Evolutionary conservation across 768 basidiomycete species (phyloP).

Genomic region (Leccinum obscurum): DNA sequence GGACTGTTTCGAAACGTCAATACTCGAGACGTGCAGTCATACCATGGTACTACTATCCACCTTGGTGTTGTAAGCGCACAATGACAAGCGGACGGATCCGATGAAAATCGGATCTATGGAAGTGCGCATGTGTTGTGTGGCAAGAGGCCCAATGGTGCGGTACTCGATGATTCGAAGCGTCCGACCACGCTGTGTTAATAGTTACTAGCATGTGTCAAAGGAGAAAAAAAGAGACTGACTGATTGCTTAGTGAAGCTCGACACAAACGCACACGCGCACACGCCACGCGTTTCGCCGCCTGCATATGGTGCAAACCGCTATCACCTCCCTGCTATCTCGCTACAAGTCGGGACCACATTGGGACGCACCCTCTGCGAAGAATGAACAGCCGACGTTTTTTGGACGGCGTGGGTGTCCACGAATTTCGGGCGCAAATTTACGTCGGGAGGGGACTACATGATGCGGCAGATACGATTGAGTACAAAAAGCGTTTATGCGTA

Average conservation of each 20-base stretch:
- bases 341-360: neutral
- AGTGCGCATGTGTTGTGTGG: neutral
- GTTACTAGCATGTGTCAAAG: conserved; percentile 1
- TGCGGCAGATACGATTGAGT: neutral
- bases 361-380: neutral
- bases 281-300: neutral
- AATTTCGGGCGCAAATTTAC: neutral
- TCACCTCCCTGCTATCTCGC: neutral
- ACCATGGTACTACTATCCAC: neutral
- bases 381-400: neutral
- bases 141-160: neutral
- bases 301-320: neutral
- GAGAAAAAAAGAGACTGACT: neutral
- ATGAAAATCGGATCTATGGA: neutral
- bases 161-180: neutral
- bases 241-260: neutral
- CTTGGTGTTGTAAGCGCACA: neutral
- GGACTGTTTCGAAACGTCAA: too few species aligned
- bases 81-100: neutral
- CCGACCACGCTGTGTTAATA: neutral
- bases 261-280: neutral
- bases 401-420: neutral
- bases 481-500: neutral
- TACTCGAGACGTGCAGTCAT: neutral
- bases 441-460: conserved; percentile 1